Evolutionary conservation across 2,329 filamentous ascomycete species (phyloP).

Genomic region (Aaosphaeria arxii): DNA sequence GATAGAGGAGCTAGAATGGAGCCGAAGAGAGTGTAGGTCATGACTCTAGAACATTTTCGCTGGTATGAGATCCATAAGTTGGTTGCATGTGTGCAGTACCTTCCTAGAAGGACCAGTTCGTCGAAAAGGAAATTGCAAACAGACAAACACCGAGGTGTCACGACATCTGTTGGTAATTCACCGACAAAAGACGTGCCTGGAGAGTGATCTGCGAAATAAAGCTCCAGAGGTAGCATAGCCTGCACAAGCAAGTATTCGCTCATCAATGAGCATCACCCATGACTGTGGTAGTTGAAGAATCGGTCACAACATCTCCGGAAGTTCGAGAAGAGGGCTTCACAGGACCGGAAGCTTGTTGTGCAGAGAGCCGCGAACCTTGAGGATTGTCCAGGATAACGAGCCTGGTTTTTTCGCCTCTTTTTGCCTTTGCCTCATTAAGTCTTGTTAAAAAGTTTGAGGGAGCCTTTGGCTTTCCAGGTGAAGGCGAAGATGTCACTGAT

Average conservation of each 20-base stretch:
- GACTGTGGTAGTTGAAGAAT: background rate
- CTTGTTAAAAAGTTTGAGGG: constrained; percentile 40
- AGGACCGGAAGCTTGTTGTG: background rate
- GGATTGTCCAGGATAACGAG: constrained; percentile 3
- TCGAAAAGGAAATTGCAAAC: background rate
- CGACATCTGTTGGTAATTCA: background rate
- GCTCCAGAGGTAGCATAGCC: background rate
- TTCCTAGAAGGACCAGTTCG: background rate
- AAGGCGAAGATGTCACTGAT: constrained; percentile 1
- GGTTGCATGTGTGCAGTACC: background rate
- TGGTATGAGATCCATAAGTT: background rate
- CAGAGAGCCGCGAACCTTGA: background rate
- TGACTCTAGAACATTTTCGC: too few species aligned
- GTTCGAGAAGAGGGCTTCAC: background rate
- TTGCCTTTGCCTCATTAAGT: constrained; percentile 40
- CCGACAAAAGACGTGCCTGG: background rate
- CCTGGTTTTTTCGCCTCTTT: constrained; percentile 35
- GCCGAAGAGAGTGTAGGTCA: background rate
- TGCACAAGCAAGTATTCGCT: background rate
- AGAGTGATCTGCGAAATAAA: background rate
- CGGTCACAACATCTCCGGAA: background rate
- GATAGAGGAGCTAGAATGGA: constrained; percentile 13
- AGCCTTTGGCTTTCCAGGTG: constrained; percentile 5
- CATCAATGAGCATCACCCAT: background rate
- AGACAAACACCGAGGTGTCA: background rate